Percentiles rank a stretch among this genome's conserved stretches.
phyloP scores from a whole-genome alignment of 164 flowering plant genomes.

The Vitis rotundifolia region DNA sequence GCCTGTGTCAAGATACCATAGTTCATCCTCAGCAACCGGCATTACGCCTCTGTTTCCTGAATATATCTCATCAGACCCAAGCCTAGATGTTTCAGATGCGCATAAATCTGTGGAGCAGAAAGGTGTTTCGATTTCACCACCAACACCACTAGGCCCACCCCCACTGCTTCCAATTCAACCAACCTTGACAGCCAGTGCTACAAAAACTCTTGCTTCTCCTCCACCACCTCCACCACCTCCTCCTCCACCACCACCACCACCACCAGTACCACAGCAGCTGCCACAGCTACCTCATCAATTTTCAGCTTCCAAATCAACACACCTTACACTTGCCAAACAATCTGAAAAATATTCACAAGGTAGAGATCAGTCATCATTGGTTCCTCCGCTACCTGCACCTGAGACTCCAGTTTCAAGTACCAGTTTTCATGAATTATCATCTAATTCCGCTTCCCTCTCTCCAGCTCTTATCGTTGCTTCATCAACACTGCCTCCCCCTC shows the following conservation, averaged over 20 bases:
- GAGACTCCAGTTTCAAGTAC: neutral
- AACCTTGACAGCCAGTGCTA: neutral
- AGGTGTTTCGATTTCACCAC: conserved; percentile 4
- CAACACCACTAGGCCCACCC: conserved; percentile 12
- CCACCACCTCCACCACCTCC: conserved; percentile 21
- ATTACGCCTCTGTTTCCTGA: too few species aligned
- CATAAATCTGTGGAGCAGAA: conserved; percentile 10
- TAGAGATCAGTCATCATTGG: neutral
- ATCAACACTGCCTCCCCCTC: conserved; percentile 26
- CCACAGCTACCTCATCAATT: conserved; percentile 10
- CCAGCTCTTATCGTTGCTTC: conserved; percentile 26
- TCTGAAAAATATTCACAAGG: neutral
- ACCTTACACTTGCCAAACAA: neutral
- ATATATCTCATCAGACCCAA: conserved; percentile 1
- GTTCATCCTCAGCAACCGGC: neutral
- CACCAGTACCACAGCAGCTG: neutral
- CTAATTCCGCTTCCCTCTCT: conserved; percentile 4
- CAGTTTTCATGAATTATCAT: neutral
- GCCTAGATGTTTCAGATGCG: conserved; percentile 10
- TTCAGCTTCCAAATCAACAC: conserved; percentile 5
- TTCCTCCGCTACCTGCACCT: neutral
- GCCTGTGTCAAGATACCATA: neutral
- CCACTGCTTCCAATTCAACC: conserved; percentile 19
- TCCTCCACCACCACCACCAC: conserved; percentile 20
- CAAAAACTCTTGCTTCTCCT: conserved; percentile 5